phyloP scores from a whole-genome alignment of 768 basidiomycete genomes.

The Mycena galericulata region DNA sequence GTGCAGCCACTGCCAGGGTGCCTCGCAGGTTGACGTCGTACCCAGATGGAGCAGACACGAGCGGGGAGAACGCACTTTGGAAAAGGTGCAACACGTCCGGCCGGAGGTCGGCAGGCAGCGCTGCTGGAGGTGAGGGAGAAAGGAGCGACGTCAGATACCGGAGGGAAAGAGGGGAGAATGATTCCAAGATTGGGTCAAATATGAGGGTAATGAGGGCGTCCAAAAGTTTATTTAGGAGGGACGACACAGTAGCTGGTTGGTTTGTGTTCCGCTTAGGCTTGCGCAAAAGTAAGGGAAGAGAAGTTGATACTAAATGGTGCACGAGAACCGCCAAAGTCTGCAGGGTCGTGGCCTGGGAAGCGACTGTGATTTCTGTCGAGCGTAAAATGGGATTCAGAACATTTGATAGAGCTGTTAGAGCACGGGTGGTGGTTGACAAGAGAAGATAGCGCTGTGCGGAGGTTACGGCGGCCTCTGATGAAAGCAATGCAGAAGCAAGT shows the following conservation, averaged over 20 bases:
- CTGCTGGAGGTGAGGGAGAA: slow-evolving; percentile 5
- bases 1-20: slow-evolving; percentile 52
- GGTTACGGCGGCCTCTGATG: slow-evolving; percentile 32
- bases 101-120: slow-evolving; percentile 42
- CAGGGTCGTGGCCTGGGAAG: slow-evolving; percentile 26
- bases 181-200: slow-evolving; percentile 32
- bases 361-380: slow-evolving; percentile 36
- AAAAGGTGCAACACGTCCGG: slow-evolving; percentile 44
- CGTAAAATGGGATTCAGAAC: slow-evolving; percentile 43
- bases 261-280: slow-evolving; percentile 22
- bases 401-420: slow-evolving; percentile 43
- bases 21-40: slow-evolving; percentile 36
- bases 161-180: slow-evolving; percentile 22
- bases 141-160: slow-evolving; percentile 27
- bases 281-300: slow-evolving; percentile 30
- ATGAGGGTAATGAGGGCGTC: slow-evolving; percentile 32
- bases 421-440: slow-evolving; percentile 44
- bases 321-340: slow-evolving; percentile 17
- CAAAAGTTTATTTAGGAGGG: slow-evolving; percentile 30
- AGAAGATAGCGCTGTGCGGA: slow-evolving; percentile 38
- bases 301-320: slow-evolving; percentile 26
- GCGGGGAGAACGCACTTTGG: slow-evolving; percentile 35
- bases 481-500: slow-evolving; percentile 38
- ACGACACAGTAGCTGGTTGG: slow-evolving; percentile 16
- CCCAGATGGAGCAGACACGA: slow-evolving; percentile 26